Evolutionary conservation across 371 early-diverging fungal genomes (phyloP).

Genomic region (Syncephalastrum sp.): DNA sequence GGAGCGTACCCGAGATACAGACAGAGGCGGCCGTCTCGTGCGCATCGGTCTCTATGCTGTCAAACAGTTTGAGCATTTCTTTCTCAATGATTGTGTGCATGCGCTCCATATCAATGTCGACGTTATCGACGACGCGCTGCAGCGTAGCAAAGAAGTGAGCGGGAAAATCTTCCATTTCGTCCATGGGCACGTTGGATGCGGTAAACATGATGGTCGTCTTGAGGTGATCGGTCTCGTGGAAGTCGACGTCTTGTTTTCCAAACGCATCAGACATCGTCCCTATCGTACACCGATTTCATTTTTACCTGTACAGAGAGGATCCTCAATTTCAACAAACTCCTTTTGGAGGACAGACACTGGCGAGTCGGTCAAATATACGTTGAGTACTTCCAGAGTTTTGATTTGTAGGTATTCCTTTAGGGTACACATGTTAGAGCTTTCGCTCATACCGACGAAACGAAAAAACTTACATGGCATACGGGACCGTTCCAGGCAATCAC

Average conservation of each 20-base stretch:
- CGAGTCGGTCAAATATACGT: slow-evolving; percentile 64
- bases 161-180: slow-evolving; percentile 56
- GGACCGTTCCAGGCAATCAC: slow-evolving; percentile 66
- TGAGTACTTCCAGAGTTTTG: slow-evolving; percentile 49
- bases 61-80: slow-evolving; percentile 50
- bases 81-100: slow-evolving; percentile 63
- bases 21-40: slow-evolving; percentile 46
- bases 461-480: slow-evolving; percentile 46
- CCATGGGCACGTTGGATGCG: slow-evolving; percentile 63
- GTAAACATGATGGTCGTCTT: slow-evolving; percentile 51
- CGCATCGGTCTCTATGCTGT: slow-evolving; percentile 48
- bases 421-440: not conserved
- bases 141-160: slow-evolving; percentile 46
- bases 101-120: slow-evolving; percentile 67
- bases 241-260: slow-evolving; percentile 46
- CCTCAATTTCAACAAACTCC: slow-evolving; percentile 70
- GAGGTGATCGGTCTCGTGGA: slow-evolving; percentile 54
- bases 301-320: slow-evolving; percentile 64
- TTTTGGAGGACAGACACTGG: slow-evolving; percentile 63
- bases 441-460: no score
- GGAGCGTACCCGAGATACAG: slow-evolving; percentile 30
- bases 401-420: slow-evolving; percentile 36
- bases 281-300: not conserved
- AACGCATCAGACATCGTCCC: not conserved
- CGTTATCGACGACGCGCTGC: slow-evolving; percentile 42